These are phyloP conservation scores for Botrytis aclada DNA, from an alignment of 2,329 filamentous ascomycete species.

Conservation along the genomic window DNA sequence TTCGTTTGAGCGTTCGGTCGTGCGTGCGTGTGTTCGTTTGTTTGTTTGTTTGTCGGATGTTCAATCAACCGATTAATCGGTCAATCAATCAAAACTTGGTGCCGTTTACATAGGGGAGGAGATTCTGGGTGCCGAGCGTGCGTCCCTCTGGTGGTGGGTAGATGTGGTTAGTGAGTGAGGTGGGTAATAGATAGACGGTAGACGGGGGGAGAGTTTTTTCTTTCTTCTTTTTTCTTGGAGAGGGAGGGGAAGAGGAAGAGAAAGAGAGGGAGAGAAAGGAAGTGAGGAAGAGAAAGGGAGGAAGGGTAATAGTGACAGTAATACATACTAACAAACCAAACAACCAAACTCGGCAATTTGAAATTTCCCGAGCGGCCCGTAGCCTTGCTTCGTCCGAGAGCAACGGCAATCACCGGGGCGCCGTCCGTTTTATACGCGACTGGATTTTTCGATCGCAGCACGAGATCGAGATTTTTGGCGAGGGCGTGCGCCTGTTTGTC, in stretches of 20 bases:
- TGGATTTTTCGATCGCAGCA: slow-evolving; percentile 28
- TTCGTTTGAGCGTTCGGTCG: neutral
- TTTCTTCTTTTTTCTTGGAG: no score
- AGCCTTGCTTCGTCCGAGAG: slow-evolving; percentile 31
- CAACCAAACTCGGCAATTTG: slow-evolving; percentile 31
- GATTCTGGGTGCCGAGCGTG: slow-evolving; percentile 8
- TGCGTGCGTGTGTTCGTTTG: neutral
- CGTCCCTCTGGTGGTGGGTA: slow-evolving; percentile 1
- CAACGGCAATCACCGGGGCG: slow-evolving; percentile 28
- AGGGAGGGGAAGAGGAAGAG: neutral
- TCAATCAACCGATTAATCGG: no score
- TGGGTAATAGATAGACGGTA: no score
- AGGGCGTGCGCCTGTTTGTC: slow-evolving; percentile 27
- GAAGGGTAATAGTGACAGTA: neutral
- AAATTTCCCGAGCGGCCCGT: slow-evolving; percentile 29
- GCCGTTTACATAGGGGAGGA: slow-evolving; percentile 4
- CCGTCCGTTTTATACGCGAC: slow-evolving; percentile 29
- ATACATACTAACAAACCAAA: slow-evolving; percentile 33
- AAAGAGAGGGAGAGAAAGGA: no score
- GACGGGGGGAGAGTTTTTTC: neutral
- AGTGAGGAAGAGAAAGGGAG: neutral
- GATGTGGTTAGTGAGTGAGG: neutral
- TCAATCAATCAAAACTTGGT: neutral
- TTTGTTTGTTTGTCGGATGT: neutral
- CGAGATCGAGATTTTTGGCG: slow-evolving; percentile 32